These are phyloP conservation scores for Aspergillus saccharolyticus DNA, from an alignment of 495 filamentous ascomycete species.

Conservation along the genomic window DNA sequence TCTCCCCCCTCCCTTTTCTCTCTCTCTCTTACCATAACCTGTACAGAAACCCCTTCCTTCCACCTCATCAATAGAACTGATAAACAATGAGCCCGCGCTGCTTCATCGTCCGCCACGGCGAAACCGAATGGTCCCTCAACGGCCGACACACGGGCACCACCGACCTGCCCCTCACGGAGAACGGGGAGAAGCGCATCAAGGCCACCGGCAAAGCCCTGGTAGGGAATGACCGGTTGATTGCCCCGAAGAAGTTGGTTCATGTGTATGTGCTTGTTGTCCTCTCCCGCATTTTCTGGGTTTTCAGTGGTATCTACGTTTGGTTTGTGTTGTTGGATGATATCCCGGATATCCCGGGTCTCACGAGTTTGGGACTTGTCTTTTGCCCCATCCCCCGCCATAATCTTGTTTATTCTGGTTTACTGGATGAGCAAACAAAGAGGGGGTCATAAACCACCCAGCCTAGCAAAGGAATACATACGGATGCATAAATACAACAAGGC, in stretches of 20 bases:
- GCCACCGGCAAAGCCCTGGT: conserved; percentile 81
- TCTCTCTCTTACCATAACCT: not conserved
- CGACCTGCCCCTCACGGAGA: conserved; percentile 79
- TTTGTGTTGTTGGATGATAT: no score
- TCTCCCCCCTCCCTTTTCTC: not conserved
- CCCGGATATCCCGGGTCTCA: no score
- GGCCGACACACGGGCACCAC: conserved; percentile 84
- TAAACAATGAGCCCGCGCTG: conserved; percentile 71
- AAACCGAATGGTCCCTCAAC: conserved; percentile 96
- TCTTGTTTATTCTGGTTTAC: no score
- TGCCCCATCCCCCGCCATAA: no score
- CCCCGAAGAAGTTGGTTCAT: conserved; percentile 72
- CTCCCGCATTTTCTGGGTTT: no score
- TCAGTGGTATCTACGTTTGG: no score
- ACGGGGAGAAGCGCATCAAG: conserved; percentile 78
- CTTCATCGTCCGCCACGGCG: conserved; percentile 91
- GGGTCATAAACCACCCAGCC: no score
- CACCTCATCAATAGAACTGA: no score
- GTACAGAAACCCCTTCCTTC: not conserved
- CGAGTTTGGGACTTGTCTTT: no score
- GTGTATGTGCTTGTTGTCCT: conserved; percentile 50
- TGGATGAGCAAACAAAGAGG: no score
- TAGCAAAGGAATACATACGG: no score
- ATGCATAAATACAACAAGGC: no score
- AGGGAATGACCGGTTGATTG: conserved; percentile 79